Evolutionary conservation across 2,329 filamentous ascomycete genomes (phyloP).

Genomic region (Dothideomycetidae sp.): DNA sequence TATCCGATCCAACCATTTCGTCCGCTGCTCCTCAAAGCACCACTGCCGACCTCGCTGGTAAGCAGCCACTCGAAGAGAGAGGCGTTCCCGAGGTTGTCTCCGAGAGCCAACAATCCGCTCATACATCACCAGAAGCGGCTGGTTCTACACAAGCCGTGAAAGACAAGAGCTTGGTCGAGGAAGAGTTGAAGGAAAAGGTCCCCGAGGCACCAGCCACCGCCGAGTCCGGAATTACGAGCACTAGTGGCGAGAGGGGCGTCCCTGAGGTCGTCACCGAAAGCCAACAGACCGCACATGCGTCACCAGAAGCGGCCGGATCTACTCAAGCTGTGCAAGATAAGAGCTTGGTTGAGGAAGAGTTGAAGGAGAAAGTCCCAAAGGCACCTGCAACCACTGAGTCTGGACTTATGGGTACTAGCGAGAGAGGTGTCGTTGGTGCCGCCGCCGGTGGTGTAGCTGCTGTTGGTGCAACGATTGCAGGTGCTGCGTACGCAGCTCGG

Average conservation of each 20-base stretch:
- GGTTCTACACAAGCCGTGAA: conserved; percentile 41
- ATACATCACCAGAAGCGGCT: conserved; percentile 50
- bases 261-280: conserved; percentile 56
- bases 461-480: conserved; percentile 23
- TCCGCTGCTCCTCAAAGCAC: conserved; percentile 31
- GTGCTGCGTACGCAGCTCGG: conserved; percentile 21
- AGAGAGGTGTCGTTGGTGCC: conserved; percentile 25
- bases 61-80: conserved; percentile 30
- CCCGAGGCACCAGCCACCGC: conserved; percentile 21
- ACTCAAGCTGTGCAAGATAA: conserved; percentile 34
- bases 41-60: conserved; percentile 32
- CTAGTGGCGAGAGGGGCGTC: conserved; percentile 25
- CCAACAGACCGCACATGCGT: conserved; percentile 48
- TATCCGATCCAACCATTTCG: conserved; percentile 30
- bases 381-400: conserved; percentile 14
- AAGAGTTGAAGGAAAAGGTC: conserved; percentile 54
- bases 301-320: conserved; percentile 51
- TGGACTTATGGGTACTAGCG: conserved; percentile 23
- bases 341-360: conserved; percentile 50
- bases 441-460: conserved; percentile 31
- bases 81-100: conserved; percentile 49
- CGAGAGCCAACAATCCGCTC: conserved; percentile 51
- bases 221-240: neutral
- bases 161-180: conserved; percentile 41
- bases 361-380: conserved; percentile 48